Base-by-base conservation (phyloP, 1,139 yeast species). In the Keqinozyma sinolaborantium region DNA sequence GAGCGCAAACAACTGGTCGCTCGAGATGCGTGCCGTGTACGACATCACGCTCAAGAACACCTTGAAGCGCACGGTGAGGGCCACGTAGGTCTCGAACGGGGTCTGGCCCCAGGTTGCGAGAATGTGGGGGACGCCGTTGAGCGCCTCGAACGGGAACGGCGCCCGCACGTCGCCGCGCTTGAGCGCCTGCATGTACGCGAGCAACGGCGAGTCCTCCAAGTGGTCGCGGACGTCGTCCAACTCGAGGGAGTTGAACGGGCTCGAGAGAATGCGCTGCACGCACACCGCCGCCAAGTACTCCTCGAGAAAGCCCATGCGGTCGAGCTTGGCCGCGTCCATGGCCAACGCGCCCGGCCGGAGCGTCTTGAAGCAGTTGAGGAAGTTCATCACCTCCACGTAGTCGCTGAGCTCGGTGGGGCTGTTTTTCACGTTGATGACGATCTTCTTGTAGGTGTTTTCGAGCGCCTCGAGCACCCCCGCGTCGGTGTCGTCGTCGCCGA, bases 11-110 rank as follows among this genome's bases (percentile, higher is more conserved):
- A 45, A 13, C n/a, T 39, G 32, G 1, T 24, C 16, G 4, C 30
- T 16, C 2, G 42, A 29, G 11, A 45, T 44, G 19, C 38, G 37
- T 3, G 34, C 29, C 3, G 39, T 36, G 14, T 43, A 40, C 15
- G 35, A 33, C 29, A 45, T 38, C n/a, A 45, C 11, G 23, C 34
- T 40, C 13, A 45, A 29, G 29, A 45, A 45, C 30, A 38, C 31
- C 24, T 44, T 45, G 28, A 37, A 39, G 25, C 38, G 38, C 4
- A 45, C 21, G 9, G 31, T 29, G 23, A 31, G 21, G 5, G 26
- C 30, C 15, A 44, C 38, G 24, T 40, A 43, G 8, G 27, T 24
- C 16, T 31, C 32, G 21, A 39, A 39, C 2, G 24, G 21, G 2
- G 20, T 14, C 7, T 29, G 32, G 12, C 13, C 13, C 3, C 25